Evolutionary conservation across 2,329 filamentous ascomycete species (phyloP), one percentile per base, ranked within the genome.

Genomic region (Ophiostoma novo-ulmi): DNA sequence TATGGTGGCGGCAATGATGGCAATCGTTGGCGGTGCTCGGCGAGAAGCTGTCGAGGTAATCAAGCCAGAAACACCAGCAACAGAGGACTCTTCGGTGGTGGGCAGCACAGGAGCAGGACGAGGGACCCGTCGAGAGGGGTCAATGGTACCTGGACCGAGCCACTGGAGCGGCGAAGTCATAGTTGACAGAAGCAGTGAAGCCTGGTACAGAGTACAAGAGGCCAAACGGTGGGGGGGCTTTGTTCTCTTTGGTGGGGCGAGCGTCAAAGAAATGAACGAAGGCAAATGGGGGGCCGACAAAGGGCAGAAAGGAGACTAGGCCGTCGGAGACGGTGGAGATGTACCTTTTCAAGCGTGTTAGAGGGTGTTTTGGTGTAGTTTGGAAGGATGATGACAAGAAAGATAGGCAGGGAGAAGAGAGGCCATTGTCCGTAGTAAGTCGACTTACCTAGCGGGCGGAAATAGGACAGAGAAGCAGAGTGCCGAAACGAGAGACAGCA

Each of bases 91-190:
- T 10, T n/a, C 6, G 22, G 69, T 55, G 14, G 71, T 69, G 20
- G 72, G 63, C 63, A 41, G 63, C 20, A 39, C 58, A 63, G 67
- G 67, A 66, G 64, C 20, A 6, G 72, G 52, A 20, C 10, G 68
- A 14, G 58, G 70, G 13, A 52, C 69, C 69, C 67, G 70, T 71
- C 48, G 61, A n/a, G 71, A 70, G 55, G 69, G 65, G 72, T 74
- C 70, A 55, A 70, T 71, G 70, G 71, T 74, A 75, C 74, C 69
- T 72, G 73, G 64, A 61, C 72, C 71, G 55, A 73, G 68, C 73
- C 71, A 73, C 58, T 69, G 38, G 17, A 41, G 48, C 44, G 55
- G 52, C 36, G 68, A 64, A 17, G 58, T 22, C 68, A 63, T 48
- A 65, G 39, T 22, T 39, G 65, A 39, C n/a, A 35, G 41, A 38